These are phyloP conservation scores for Elsinoe australis DNA, from an alignment of 2,329 filamentous ascomycete genomes.

Conservation along the genomic window DNA sequence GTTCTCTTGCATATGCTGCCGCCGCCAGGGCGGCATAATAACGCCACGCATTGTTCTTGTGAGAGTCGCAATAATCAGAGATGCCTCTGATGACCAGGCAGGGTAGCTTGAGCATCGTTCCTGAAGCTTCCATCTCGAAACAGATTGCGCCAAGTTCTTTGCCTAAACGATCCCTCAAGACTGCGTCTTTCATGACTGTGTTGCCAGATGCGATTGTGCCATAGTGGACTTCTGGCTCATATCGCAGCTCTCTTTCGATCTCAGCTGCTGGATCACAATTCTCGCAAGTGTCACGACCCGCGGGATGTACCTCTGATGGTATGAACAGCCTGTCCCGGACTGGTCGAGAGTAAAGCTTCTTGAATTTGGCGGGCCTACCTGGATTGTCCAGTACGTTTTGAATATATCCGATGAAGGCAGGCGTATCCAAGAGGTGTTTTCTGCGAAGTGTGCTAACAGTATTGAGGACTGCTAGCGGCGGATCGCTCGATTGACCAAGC, in stretches of 20 bases:
- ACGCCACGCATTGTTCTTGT: slow-evolving; percentile 25
- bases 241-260: neutral
- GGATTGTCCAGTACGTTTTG: too few relatives aligned
- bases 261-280: neutral
- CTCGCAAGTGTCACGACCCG: too few relatives aligned
- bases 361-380: too few relatives aligned
- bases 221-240: slow-evolving; percentile 30
- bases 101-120: slow-evolving; percentile 13
- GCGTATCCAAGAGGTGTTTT: too few relatives aligned
- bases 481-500: too few relatives aligned
- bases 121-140: slow-evolving; percentile 22
- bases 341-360: too few relatives aligned
- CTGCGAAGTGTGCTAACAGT: too few relatives aligned
- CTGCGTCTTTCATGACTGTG: slow-evolving; percentile 19
- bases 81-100: slow-evolving; percentile 25
- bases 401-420: too few relatives aligned
- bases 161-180: neutral
- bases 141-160: slow-evolving; percentile 18
- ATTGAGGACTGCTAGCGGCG: too few relatives aligned
- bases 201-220: slow-evolving; percentile 37
- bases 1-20: slow-evolving; percentile 23
- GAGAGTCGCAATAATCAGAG: slow-evolving; percentile 24
- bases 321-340: too few relatives aligned
- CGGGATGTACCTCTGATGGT: too few relatives aligned
- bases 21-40: slow-evolving; percentile 22